phyloP scores from a whole-genome alignment of 2,329 filamentous ascomycete genomes.

The Colletotrichum acutatum region DNA sequence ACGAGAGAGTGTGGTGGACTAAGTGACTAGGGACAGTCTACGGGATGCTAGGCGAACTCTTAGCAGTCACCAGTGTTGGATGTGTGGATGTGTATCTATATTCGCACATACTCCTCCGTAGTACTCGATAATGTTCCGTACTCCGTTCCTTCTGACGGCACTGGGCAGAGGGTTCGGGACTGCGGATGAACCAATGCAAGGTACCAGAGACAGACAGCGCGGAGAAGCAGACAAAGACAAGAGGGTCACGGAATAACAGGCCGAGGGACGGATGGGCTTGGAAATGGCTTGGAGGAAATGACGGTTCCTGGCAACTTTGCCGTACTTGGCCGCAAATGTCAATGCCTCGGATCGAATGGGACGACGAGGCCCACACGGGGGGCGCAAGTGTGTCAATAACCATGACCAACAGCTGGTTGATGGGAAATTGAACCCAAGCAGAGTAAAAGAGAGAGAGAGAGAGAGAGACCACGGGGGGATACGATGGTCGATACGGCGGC shows the following conservation, averaged over 20 bases:
- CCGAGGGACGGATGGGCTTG: constrained; percentile 8
- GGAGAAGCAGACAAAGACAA: constrained; percentile 5
- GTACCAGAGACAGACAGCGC: background rate
- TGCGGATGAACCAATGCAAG: background rate
- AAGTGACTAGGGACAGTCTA: background rate
- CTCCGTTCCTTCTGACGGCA: background rate
- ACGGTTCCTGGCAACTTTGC: constrained; percentile 26
- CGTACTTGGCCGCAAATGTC: background rate
- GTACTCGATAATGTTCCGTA: background rate
- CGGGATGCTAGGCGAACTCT: background rate
- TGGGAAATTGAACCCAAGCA: constrained; percentile 33
- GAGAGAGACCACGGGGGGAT: constrained; percentile 19
- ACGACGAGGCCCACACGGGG: constrained; percentile 12
- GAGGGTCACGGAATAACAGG: background rate
- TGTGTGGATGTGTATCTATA: too few species aligned
- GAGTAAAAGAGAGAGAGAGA: constrained; percentile 10
- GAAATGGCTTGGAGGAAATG: constrained; percentile 13
- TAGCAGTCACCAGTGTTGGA: background rate
- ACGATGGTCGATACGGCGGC: constrained; percentile 19
- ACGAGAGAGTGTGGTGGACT: background rate
- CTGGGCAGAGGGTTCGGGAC: background rate
- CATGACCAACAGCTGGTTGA: constrained; percentile 24
- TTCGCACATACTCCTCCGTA: too few species aligned
- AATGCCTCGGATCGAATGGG: constrained; percentile 27
- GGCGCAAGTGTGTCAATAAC: background rate